A percentile compares a stretch with the other conserved stretches of the same genome.
These are phyloP conservation scores for Exutisphaerella laricina DNA, from an alignment of 2,329 filamentous ascomycete genomes.

Conservation along the genomic window DNA sequence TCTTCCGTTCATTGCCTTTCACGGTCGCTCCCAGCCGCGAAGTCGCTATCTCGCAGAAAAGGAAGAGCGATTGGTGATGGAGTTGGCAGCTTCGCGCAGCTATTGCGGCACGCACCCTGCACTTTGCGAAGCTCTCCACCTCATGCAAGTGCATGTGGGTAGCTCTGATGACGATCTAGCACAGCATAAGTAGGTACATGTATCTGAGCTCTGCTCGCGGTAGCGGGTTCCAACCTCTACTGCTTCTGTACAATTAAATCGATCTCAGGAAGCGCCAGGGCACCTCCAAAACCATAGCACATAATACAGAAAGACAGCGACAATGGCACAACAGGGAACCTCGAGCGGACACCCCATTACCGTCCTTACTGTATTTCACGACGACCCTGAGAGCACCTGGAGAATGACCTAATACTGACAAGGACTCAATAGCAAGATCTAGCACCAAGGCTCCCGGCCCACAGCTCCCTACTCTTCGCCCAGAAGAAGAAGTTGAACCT, in stretches of 20 bases:
- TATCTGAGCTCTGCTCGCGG: background rate
- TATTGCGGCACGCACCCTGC: no score
- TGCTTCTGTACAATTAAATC: background rate
- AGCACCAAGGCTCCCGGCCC: conserved; percentile 61
- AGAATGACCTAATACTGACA: background rate
- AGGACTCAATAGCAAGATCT: conserved; percentile 52
- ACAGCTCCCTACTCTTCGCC: conserved; percentile 68
- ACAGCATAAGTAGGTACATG: background rate
- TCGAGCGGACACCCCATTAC: conserved; percentile 22
- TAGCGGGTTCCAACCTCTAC: background rate
- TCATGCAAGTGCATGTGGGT: conserved; percentile 1
- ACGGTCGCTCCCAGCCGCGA: no score
- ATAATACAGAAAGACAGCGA: background rate
- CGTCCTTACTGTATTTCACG: conserved; percentile 18
- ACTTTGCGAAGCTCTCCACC: conserved; percentile 1
- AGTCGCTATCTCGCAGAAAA: no score
- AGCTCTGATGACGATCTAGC: background rate
- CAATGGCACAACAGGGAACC: conserved; percentile 19
- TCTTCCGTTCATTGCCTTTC: no score
- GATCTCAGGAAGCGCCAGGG: no score
- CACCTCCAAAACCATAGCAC: background rate
- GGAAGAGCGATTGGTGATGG: no score
- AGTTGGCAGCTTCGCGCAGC: no score
- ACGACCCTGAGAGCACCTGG: no score
- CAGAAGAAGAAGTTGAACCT: conserved; percentile 72